phyloP scores from a whole-genome alignment of 2,329 filamentous ascomycete species.

The Arachnopeziza araneosa region DNA sequence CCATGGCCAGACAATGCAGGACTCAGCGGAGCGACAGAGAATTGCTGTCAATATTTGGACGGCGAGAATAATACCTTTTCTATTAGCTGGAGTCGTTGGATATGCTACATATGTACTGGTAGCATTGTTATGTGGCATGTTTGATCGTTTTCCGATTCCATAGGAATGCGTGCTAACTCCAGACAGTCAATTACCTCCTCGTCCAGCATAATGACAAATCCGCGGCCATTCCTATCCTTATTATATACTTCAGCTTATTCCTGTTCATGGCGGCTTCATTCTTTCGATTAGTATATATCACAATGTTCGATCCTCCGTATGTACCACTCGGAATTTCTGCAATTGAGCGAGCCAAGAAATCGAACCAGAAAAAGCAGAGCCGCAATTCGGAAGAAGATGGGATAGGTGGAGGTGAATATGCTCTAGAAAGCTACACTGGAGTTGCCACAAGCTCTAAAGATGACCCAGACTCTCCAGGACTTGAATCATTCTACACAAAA shows the following conservation, averaged over 20 bases:
- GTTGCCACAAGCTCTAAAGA: conserved; percentile 10
- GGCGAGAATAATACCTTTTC: conserved; percentile 54
- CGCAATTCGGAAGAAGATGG: conserved; percentile 12
- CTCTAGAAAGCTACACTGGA: conserved; percentile 5
- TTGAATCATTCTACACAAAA: conserved; percentile 74
- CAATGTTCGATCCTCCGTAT: conserved; percentile 67
- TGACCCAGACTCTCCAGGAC: conserved; percentile 56
- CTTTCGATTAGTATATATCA: conserved; percentile 61
- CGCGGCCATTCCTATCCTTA: conserved; percentile 63
- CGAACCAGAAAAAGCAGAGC: conserved; percentile 22
- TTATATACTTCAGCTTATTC: conserved; percentile 68
- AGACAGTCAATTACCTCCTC: conserved; percentile 66
- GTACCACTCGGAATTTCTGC: conserved; percentile 54
- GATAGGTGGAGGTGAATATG: conserved; percentile 21
- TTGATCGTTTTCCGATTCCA: not conserved
- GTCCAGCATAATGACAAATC: conserved; percentile 39
- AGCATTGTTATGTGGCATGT: conserved; percentile 61
- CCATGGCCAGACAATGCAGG: not conserved
- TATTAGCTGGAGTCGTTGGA: conserved; percentile 60
- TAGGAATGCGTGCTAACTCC: conserved; percentile 8
- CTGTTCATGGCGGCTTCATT: conserved; percentile 63
- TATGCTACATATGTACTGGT: conserved; percentile 70
- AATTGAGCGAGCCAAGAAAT: conserved; percentile 6
- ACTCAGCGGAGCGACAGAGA: not conserved
- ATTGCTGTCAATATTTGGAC: conserved; percentile 25